These are phyloP conservation scores for Obelidium mucronatum DNA, from an alignment of 192 early-diverging fungal species.

Conservation along the genomic window DNA sequence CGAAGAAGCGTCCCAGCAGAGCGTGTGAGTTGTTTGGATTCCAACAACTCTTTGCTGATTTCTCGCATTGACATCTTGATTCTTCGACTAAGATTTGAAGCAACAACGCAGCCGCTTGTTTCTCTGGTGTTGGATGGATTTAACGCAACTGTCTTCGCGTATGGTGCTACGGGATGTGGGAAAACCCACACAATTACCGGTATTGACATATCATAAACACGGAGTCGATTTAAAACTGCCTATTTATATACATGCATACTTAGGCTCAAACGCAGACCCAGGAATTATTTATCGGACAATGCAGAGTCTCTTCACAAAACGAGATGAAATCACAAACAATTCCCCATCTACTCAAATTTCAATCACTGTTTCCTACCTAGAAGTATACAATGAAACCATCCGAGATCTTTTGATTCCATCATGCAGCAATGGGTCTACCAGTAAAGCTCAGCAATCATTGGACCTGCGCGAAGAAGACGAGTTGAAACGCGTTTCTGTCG, in stretches of 20 bases:
- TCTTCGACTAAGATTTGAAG: conserved; percentile 50
- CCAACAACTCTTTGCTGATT: neutral
- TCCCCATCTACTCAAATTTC: neutral
- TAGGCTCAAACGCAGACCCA: conserved; percentile 66
- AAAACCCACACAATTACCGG: conserved; percentile 79
- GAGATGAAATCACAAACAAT: conserved; percentile 17
- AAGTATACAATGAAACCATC: conserved; percentile 72
- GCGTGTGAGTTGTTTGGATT: conserved; percentile 47
- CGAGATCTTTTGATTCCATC: conserved; percentile 60
- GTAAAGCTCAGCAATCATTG: conserved; percentile 47
- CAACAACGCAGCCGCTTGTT: conserved; percentile 74
- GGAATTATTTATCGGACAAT: conserved; percentile 72
- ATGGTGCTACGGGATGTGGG: conserved; percentile 54
- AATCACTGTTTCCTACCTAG: conserved; percentile 57
- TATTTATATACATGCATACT: too few relatives aligned
- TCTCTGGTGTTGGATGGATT: conserved; percentile 76
- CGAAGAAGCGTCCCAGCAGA: conserved; percentile 71
- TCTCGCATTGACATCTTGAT: neutral
- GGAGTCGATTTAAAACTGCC: neutral
- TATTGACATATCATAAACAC: conserved; percentile 4
- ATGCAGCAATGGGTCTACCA: neutral
- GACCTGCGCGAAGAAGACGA: conserved; percentile 80
- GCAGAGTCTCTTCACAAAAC: conserved; percentile 64
- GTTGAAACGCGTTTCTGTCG: conserved; percentile 66
- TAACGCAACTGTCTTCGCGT: conserved; percentile 92